Base-by-base conservation (phyloP, 805 yeast species). In the Candida yuanshanica region DNA sequence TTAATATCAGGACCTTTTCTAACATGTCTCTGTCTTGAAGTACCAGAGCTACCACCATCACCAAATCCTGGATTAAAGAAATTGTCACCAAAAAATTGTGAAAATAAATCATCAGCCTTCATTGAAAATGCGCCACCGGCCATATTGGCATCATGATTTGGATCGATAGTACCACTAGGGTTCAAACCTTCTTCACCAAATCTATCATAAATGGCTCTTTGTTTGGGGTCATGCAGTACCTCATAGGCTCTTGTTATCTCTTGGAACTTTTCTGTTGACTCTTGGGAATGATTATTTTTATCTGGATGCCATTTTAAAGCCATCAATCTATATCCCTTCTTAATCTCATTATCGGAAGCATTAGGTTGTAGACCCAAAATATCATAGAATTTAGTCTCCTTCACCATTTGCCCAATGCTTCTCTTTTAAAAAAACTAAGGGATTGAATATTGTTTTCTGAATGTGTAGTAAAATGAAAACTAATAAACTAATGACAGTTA, bases 201-300 rank as follows among this genome's bases (percentile, higher is more conserved):
- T 47, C 74, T 77, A 66, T 93, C 98, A 60, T 91, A 91, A 4
- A 82, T 55, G 29, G 82, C 83, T 68, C 98, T 83, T 70, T 88
- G 88, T 56, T 88, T 81, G 12, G 80, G 68, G 59, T 90, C 96
- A 18, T 83, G 74, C 46, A 91, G 70, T 18, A 88, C 71, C 64
- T 90, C 96, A 63, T 91, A 78, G 2, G 97, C 96, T 48, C 75
- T 77, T 2, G 91, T 81, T 55, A 88, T 74, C 59, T 87, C 95
- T 66, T 90, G 91, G 66, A 90, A 90, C 68, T 83, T 87, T 60
- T 88, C 96, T 33, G 95, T 93, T 8, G 96, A 95, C 63, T 90
- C 97, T 37, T 83, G 83, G 10, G 81, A 73, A 34, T 52, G 56
- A 46, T 85, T 79, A 55, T 80, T 80, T 69, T 84, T 84, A 68